Evolutionary conservation across 495 filamentous ascomycete species (phyloP), one percentile per base, ranked within the genome.

Genomic region (Xylaria castorea): DNA sequence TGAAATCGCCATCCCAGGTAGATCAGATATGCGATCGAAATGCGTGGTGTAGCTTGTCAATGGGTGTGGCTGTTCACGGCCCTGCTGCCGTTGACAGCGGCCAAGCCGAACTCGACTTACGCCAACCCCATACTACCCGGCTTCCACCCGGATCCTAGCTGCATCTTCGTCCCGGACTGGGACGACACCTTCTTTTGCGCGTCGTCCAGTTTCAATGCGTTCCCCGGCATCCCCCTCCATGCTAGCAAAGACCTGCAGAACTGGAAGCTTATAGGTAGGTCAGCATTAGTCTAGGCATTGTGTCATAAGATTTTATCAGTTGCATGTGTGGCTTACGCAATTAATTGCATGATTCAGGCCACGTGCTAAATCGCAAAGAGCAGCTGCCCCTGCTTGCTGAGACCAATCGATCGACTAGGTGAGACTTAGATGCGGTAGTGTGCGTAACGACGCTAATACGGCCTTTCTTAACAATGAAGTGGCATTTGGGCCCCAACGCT

Each of bases 141-240:
- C 27, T 89, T 87, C 74, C 84, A 87, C 73, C 86, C 87, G 0
- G 87, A 89, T 73, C 88, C 88, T 0, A 85, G 82, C 71, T 88
- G 86, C 71, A 86, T 88, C 38, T 85, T 82, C 65, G 84, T 88
- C 6, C 73, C 79, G 1, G 83, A 87, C 36, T 82, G 80, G 70
- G 79, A 86, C 60, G 73, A 84, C 30, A 88, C 85, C 14, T 87
- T 86, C 77, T 89, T 86, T 77, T 87, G 85, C 67, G 85, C 84
- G 7, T 83, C 82, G 3, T 88, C 86, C 14, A 85, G 81, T 75
- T 89, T 90, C 79, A 85, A 85, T 55, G 81, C 82, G 5, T 88
- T 88, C 66, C 88, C 88, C 16, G 87, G 83, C 0, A 83, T 89
- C 44, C 86, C 86, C 3, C 80, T 89, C 32, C 84, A 88, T 61